A percentile compares a stretch with the other conserved stretches of the same genome.
Evolutionary conservation across 1,139 yeast species (phyloP).

Genomic region (Arxiozyma telluris): DNA sequence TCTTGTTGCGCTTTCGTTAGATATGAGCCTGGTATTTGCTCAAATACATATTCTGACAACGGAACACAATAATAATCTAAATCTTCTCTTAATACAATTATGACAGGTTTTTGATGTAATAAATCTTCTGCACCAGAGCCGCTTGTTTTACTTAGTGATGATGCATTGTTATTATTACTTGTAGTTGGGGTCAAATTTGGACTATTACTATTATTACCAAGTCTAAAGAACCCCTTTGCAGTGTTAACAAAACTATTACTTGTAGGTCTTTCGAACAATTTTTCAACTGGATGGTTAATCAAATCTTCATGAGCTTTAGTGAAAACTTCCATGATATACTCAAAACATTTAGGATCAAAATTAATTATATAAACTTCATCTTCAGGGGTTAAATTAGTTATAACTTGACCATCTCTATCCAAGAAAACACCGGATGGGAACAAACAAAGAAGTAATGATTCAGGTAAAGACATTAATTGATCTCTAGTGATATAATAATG

Average conservation of each 20-base stretch:
- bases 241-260: conserved; percentile 28
- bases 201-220: conserved; percentile 28
- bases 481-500: conserved; percentile 72
- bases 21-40: conserved; percentile 24
- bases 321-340: conserved; percentile 62
- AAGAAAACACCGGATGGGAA: conserved; percentile 87
- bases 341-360: conserved; percentile 79
- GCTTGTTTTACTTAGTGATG: conserved; percentile 19
- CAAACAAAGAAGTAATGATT: conserved; percentile 72
- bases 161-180: conserved; percentile 9
- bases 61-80: conserved; percentile 90
- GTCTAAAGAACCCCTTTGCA: conserved; percentile 33
- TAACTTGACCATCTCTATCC: conserved; percentile 66
- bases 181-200: conserved; percentile 8
- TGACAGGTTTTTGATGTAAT: conserved; percentile 74
- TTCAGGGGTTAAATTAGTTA: conserved; percentile 64
- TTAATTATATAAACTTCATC: conserved; percentile 65
- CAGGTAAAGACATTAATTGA: conserved; percentile 85
- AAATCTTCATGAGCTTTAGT: conserved; percentile 28
- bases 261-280: conserved; percentile 18
- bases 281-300: conserved; percentile 25
- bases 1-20: conserved; percentile 23
- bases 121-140: conserved; percentile 41
- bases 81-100: conserved; percentile 88
- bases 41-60: conserved; percentile 32